phyloP scores from a whole-genome alignment of 1,139 yeast species.

The Scheffersomyces cryptocercus region DNA sequence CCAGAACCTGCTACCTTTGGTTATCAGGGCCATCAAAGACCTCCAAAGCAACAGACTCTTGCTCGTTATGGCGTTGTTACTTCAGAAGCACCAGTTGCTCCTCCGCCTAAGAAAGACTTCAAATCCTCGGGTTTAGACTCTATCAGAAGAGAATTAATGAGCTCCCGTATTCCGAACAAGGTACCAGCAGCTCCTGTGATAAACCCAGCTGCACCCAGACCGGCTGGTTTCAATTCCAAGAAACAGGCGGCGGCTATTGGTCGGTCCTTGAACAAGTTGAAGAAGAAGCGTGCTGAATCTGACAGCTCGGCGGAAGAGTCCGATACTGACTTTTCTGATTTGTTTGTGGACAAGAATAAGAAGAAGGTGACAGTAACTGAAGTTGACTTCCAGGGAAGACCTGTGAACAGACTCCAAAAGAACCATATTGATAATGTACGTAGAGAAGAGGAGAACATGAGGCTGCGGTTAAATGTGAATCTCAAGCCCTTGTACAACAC shows the following conservation, averaged over 20 bases:
- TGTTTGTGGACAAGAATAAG: constrained; percentile 40
- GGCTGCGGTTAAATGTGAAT: constrained; percentile 76
- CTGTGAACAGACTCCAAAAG: constrained; percentile 18
- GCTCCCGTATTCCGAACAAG: constrained; percentile 16
- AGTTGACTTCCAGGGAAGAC: constrained; percentile 40
- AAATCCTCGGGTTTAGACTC: constrained; percentile 42
- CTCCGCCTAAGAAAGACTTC: constrained; percentile 35
- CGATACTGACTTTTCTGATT: constrained; percentile 42
- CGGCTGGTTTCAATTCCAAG: constrained; percentile 70
- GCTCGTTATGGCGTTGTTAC: constrained; percentile 48
- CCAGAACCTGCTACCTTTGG: constrained; percentile 26
- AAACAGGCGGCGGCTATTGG: constrained; percentile 28
- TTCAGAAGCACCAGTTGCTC: constrained; percentile 40
- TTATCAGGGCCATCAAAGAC: constrained; percentile 24
- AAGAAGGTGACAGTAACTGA: constrained; percentile 37
- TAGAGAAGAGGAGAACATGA: constrained; percentile 74
- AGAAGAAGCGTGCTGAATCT: constrained; percentile 28
- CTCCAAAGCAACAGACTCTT: constrained; percentile 48
- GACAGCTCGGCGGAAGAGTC: constrained; percentile 36
- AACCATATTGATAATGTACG: constrained; percentile 42
- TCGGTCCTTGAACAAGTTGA: constrained; percentile 36
- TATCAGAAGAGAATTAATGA: constrained; percentile 39
- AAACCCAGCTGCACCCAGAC: constrained; percentile 11
- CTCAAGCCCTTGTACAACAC: constrained; percentile 71
- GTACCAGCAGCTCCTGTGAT: constrained; percentile 2